A percentile compares a stretch with the other conserved stretches of the same genome.
Evolutionary conservation across 257 asterid species (phyloP).

Genomic region (Coffea eugenioides): DNA sequence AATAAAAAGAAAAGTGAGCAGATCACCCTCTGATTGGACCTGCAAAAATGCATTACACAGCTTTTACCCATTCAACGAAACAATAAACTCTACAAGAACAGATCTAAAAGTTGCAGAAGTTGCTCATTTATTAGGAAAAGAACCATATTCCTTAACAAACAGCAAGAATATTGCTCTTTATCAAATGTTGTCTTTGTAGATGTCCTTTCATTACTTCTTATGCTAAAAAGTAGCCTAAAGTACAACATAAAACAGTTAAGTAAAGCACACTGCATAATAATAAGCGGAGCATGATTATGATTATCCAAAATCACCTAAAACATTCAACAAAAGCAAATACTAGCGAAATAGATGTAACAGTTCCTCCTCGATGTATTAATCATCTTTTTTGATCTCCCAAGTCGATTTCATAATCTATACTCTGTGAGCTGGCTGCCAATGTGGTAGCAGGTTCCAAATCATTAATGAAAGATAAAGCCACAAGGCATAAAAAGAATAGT

Average conservation of each 20-base stretch:
- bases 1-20: too few species aligned
- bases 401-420: background rate
- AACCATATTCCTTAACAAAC: background rate
- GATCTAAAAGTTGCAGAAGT: background rate
- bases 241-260: background rate
- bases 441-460: constrained; percentile 12
- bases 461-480: background rate
- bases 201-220: background rate
- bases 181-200: background rate
- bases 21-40: too few species aligned
- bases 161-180: too few species aligned
- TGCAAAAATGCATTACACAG: too few species aligned
- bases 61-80: too few species aligned
- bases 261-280: background rate
- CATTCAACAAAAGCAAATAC: background rate
- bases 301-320: constrained; percentile 2
- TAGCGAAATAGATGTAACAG: background rate
- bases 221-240: background rate
- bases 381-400: constrained; percentile 6
- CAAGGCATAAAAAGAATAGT: background rate
- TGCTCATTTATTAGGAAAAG: background rate
- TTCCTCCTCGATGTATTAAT: background rate
- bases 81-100: too few species aligned
- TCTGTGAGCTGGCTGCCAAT: background rate
- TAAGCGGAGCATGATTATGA: too few species aligned